These are phyloP conservation scores for Fusarium pseudograminearum DNA, from an alignment of 2,329 filamentous ascomycete genomes.

Conservation along the genomic window DNA sequence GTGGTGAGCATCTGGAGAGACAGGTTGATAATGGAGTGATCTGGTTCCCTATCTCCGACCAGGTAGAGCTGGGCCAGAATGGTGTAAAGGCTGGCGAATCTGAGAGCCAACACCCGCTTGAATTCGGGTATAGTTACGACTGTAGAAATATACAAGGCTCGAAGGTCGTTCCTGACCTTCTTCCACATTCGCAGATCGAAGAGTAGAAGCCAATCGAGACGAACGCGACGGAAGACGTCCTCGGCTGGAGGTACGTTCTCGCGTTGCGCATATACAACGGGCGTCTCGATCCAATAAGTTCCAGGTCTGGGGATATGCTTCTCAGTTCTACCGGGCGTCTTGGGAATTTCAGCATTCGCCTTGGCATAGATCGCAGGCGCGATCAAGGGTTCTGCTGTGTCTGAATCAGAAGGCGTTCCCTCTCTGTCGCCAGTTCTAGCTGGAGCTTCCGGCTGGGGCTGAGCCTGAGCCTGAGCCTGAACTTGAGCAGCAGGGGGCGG, in stretches of 20 bases:
- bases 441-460: constrained; percentile 57
- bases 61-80: constrained; percentile 93
- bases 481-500: constrained; percentile 71
- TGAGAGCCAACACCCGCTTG: constrained; percentile 90
- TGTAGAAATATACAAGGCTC: constrained; percentile 95
- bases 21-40: constrained; percentile 98
- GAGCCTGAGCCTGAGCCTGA: constrained; percentile 60
- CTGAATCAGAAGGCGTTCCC: constrained; percentile 77
- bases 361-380: constrained; percentile 72
- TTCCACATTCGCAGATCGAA: constrained; percentile 98
- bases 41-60: constrained; percentile 94
- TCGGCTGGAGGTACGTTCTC: constrained; percentile 78
- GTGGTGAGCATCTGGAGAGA: constrained; percentile 97
- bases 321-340: constrained; percentile 75
- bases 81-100: constrained; percentile 96
- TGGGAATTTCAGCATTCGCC: constrained; percentile 79
- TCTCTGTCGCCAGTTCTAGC: constrained; percentile 64
- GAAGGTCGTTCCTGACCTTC: constrained; percentile 87
- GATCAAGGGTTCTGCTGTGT: constrained; percentile 74
- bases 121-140: constrained; percentile 96
- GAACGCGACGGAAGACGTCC: constrained; percentile 88
- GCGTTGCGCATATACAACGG: constrained; percentile 73
- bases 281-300: constrained; percentile 88
- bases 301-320: constrained; percentile 71
- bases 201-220: constrained; percentile 92